These are phyloP conservation scores for Pyronema domesticum DNA, from an alignment of 495 filamentous ascomycete genomes.

Conservation along the genomic window DNA sequence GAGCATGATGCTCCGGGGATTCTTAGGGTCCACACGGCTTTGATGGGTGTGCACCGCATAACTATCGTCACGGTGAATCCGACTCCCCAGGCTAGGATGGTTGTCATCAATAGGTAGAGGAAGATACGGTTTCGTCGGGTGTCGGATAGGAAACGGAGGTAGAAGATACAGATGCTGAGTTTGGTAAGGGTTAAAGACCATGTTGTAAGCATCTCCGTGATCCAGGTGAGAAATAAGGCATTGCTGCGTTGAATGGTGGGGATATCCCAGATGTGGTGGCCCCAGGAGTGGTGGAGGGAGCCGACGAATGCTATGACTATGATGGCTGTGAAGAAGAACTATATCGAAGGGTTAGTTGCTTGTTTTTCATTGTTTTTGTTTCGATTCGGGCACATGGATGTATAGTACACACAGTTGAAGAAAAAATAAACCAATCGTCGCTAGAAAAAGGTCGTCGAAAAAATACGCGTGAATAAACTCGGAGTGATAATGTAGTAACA, in stretches of 20 bases:
- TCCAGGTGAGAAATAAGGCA: slow-evolving; percentile 13
- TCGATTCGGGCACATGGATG: background rate
- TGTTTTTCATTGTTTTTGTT: background rate
- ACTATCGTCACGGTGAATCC: slow-evolving; percentile 14
- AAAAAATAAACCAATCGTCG: slow-evolving; percentile 17
- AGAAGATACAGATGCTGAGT: slow-evolving; percentile 14
- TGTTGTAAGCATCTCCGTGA: slow-evolving; percentile 14
- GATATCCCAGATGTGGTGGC: background rate
- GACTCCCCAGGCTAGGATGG: slow-evolving; percentile 11
- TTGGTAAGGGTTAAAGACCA: slow-evolving; percentile 16
- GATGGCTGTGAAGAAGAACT: background rate
- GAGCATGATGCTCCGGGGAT: background rate
- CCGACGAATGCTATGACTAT: background rate
- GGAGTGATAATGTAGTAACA: slow-evolving; percentile 6
- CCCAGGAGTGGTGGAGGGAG: background rate
- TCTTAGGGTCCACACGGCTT: slow-evolving; percentile 10
- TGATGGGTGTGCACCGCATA: slow-evolving; percentile 11
- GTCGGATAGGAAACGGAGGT: slow-evolving; percentile 11
- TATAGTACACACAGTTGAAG: slow-evolving; percentile 10
- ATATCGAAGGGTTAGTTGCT: background rate
- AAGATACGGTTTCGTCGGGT: slow-evolving; percentile 1
- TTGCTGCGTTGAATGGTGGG: background rate
- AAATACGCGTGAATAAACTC: slow-evolving; percentile 13
- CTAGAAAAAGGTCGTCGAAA: slow-evolving; percentile 12
- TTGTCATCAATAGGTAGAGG: slow-evolving; percentile 8